Conservation (phyloP, 2,329 filamentous ascomycete species). For the Fusarium annulatum region DNA sequence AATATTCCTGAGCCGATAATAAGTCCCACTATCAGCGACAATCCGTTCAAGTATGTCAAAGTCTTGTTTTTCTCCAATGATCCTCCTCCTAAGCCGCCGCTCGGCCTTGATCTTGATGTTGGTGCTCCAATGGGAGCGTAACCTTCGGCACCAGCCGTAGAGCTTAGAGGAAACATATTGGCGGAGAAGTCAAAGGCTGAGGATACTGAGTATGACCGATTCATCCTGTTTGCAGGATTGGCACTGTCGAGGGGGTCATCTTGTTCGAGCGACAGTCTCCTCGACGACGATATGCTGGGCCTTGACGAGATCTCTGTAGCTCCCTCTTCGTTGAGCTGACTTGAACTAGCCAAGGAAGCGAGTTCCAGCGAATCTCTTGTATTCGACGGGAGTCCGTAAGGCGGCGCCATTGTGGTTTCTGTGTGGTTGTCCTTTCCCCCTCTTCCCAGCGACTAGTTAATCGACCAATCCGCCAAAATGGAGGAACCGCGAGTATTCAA, state of each 20-base stretch:
- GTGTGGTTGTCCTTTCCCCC: slow-evolving; percentile 10
- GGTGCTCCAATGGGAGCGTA: slow-evolving; percentile 90
- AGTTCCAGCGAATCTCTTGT: slow-evolving; percentile 95
- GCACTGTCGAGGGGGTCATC: slow-evolving; percentile 78
- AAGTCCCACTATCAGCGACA: slow-evolving; percentile 89
- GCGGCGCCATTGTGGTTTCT: slow-evolving; percentile 55
- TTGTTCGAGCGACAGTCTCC: slow-evolving; percentile 83
- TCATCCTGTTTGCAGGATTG: slow-evolving; percentile 60
- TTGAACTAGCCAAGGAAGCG: slow-evolving; percentile 90
- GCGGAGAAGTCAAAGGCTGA: slow-evolving; percentile 97
- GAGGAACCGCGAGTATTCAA: slow-evolving; percentile 20
- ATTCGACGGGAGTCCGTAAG: slow-evolving; percentile 56
- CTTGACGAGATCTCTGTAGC: slow-evolving; percentile 76
- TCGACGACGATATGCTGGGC: slow-evolving; percentile 92
- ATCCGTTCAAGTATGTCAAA: slow-evolving; percentile 91
- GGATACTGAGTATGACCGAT: slow-evolving; percentile 86
- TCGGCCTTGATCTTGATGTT: slow-evolving; percentile 61
- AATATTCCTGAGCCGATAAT: slow-evolving; percentile 98
- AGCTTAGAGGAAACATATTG: slow-evolving; percentile 91
- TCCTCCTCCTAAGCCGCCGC: slow-evolving; percentile 72
- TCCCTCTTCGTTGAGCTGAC: slow-evolving; percentile 63
- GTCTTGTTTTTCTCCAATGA: slow-evolving; percentile 96
- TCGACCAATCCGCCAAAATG: slow-evolving; percentile 3
- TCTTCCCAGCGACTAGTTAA: slow-evolving; percentile 9
- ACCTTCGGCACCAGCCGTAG: slow-evolving; percentile 74